Evolutionary conservation across 257 asterid genomes (phyloP), one percentile per base, ranked within the genome.

Genomic region (Coffea canephora): DNA sequence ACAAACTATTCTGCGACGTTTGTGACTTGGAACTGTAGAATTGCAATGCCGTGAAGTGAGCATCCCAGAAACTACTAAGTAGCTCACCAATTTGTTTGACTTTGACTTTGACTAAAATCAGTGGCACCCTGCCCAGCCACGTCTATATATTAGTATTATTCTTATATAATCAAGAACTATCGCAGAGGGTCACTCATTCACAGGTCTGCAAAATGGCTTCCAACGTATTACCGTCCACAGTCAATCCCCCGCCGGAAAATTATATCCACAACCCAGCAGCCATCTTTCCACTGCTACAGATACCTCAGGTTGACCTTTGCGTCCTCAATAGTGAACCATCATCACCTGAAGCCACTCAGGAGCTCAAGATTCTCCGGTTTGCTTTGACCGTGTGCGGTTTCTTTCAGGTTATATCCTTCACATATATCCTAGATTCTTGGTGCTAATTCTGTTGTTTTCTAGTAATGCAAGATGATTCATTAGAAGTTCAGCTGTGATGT

Each of bases 311-410:
- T 25, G 88, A 88, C 65, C 39, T 86, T 21, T 23, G 79, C 64
- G 82, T 84, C 48, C 89, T 86, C 19, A 46, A 15, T 14, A 21
- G 31, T 36, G 57, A 77, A 55, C 75, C 88, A 21, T 81, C 87
- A 43, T 82, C 87, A 27, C 80, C 85, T 5, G 73, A 71, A 12
- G 82, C 77, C 19, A 54, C 68, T 79, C 77, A 71, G 27, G 87
- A 88, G 69, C 70, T 82, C 49, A 72, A 77, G 11, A 88, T 70
- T 62, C 91, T 86, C 9, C 70, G 79, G 18, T 34, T 55, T 2
- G 79, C 85, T 62, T 76, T 88, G 41, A 57, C 41, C 66, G 69
- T 80, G 1, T 82, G 80, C 71, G 89, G 91, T 23, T 88, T 81
- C 83, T 61, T 84, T 72, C 91, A 84, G 91, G 91, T 84, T 61